Evolutionary conservation across 2,329 filamentous ascomycete species (phyloP).

Genomic region (Neofusicoccum ribis): DNA sequence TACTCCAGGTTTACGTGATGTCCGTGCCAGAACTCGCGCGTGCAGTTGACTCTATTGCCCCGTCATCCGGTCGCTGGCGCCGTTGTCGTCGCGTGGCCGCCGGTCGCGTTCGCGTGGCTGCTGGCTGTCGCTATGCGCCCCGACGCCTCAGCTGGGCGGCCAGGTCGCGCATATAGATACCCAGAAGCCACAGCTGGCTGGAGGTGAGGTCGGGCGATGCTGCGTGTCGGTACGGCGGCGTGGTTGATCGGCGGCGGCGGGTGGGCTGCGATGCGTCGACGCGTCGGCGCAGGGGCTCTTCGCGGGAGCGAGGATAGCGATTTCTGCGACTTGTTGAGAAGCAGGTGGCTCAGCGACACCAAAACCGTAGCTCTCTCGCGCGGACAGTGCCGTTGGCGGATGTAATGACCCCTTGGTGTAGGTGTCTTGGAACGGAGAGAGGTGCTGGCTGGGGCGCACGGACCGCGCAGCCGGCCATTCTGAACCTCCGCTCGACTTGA

Average conservation of each 20-base stretch:
- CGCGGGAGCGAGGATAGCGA: constrained; percentile 22
- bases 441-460: constrained; percentile 17
- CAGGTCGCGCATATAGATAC: constrained; percentile 10
- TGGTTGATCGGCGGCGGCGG: constrained; percentile 18
- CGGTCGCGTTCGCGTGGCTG: constrained; percentile 11
- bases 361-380: constrained; percentile 28
- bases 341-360: constrained; percentile 35
- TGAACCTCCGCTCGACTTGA: constrained; percentile 5
- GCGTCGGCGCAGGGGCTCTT: background rate
- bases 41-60: constrained; percentile 1
- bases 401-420: constrained; percentile 19
- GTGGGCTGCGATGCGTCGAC: constrained; percentile 15
- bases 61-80: constrained; percentile 12
- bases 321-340: constrained; percentile 37
- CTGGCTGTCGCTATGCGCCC: constrained; percentile 14
- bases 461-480: background rate
- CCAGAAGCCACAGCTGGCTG: background rate
- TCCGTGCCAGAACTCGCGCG: background rate
- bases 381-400: constrained; percentile 28
- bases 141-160: constrained; percentile 4
- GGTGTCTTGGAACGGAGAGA: constrained; percentile 16
- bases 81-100: constrained; percentile 12
- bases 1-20: constrained; percentile 25
- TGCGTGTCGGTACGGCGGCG: constrained; percentile 12
- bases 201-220: background rate